Base-by-base conservation (phyloP, 2,329 filamentous ascomycete genomes). In the Colletotrichum australisinense region DNA sequence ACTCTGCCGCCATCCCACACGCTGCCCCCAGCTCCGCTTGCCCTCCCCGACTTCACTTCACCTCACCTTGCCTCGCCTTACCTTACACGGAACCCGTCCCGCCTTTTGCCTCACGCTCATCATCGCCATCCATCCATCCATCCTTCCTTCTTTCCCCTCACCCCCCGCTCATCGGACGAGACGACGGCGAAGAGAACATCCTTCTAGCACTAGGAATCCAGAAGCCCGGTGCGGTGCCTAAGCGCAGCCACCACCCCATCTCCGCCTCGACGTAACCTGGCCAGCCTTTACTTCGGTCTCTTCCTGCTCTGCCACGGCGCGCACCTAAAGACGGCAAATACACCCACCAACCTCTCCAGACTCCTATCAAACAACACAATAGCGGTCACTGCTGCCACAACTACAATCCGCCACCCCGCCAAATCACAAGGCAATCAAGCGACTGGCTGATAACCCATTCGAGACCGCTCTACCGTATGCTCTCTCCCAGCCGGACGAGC, bases 171-270 rank as follows among this genome's bases (percentile, higher is more conserved):
- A 57, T 66, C 67, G 56, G 66, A 66, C 46, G 49, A 65, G 63
- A 38, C 49, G 60, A 57, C 42, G 46, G 46, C 55, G 60, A 70
- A 71, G 71, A 66, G 49, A 70, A 38, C 53, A 26, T 52, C 62
- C 35, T 65, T 57, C 71, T 66, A 22, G 71, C 62, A 73, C 71
- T 71, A 73, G 67, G 59, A 38, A 62, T 71, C 56, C 56, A 73
- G 67, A 73, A 66, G 68, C 60, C 60, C 71, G 71, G 71, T 73
- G 71, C 62, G 46, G 67, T 62, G 71, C 67, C 71, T 62, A 73
- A 73, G 71, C 71, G 71, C 67, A 73, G 67, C 71, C 67, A 73
- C 71, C 71, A 65, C 71, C 60, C 71, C 71, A 73, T 67, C 67
- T 65, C 62, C 56, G 71, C 42, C 67, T 73, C 71, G 56, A 59